phyloP scores from a whole-genome alignment of 768 basidiomycete genomes.

The Myochromella boudieri region DNA sequence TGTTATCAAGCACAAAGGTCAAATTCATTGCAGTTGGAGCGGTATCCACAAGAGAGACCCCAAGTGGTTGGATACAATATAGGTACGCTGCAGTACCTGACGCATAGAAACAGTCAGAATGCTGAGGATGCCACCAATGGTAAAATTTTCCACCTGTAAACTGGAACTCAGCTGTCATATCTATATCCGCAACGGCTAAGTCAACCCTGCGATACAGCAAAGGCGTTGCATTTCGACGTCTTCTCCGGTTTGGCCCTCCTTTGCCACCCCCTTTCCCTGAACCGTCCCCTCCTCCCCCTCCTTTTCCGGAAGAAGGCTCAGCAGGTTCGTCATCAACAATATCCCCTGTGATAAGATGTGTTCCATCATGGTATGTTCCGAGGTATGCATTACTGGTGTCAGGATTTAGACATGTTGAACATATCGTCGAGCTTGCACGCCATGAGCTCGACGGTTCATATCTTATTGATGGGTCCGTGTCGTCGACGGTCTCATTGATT shows the following conservation, averaged over 20 bases:
- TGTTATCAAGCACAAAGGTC: slow-evolving; percentile 42
- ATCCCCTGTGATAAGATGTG: slow-evolving; percentile 18
- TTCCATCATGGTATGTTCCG: slow-evolving; percentile 36
- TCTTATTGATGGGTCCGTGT: slow-evolving; percentile 35
- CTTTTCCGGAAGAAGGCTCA: neutral
- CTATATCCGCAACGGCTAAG: slow-evolving; percentile 27
- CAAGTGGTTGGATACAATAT: slow-evolving; percentile 38
- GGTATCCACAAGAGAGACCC: slow-evolving; percentile 19
- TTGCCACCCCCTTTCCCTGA: slow-evolving; percentile 5
- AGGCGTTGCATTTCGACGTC: slow-evolving; percentile 3
- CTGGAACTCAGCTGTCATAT: slow-evolving; percentile 37
- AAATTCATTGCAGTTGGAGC: slow-evolving; percentile 42
- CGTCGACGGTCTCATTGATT: slow-evolving; percentile 37
- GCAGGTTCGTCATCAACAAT: slow-evolving; percentile 20
- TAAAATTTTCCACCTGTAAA: slow-evolving; percentile 38
- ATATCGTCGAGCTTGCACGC: slow-evolving; percentile 29
- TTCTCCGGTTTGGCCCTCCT: neutral
- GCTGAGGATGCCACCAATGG: neutral
- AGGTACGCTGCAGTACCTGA: slow-evolving; percentile 50
- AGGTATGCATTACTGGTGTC: slow-evolving; percentile 20
- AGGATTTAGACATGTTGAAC: slow-evolving; percentile 30
- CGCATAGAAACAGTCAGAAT: neutral
- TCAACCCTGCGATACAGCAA: slow-evolving; percentile 20
- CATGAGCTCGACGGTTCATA: slow-evolving; percentile 37
- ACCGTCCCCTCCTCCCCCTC: slow-evolving; percentile 8